phyloP scores from a whole-genome alignment of 768 basidiomycete genomes.

The Russula olivacea region DNA sequence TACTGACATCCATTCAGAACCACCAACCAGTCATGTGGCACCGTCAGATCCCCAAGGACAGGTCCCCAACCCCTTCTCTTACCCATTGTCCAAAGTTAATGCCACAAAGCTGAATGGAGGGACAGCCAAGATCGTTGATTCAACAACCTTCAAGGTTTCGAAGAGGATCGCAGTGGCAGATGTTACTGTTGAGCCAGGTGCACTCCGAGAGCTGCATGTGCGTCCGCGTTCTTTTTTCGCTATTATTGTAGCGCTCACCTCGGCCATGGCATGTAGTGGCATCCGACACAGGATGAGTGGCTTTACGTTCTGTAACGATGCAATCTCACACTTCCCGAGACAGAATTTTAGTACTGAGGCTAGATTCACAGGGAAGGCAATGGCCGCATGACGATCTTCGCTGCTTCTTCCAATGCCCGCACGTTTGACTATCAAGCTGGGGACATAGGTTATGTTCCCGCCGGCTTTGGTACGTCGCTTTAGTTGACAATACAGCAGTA shows the following conservation, averaged over 20 bases:
- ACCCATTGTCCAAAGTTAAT: constrained; percentile 41
- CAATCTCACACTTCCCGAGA: background rate
- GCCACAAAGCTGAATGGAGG: constrained; percentile 42
- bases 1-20: constrained; percentile 21
- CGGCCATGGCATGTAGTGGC: constrained; percentile 44
- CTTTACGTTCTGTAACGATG: constrained; percentile 43
- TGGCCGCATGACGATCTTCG: constrained; percentile 53
- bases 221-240: constrained; percentile 14
- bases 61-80: constrained; percentile 43
- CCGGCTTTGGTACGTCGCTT: constrained; percentile 42
- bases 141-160: constrained; percentile 47
- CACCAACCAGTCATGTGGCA: constrained; percentile 32
- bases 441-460: constrained; percentile 58
- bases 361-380: constrained; percentile 41
- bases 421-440: constrained; percentile 60
- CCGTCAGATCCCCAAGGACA: constrained; percentile 42
- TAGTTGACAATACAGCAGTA: background rate
- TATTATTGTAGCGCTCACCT: background rate
- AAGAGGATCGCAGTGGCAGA: constrained; percentile 50
- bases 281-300: constrained; percentile 65
- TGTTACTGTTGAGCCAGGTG: constrained; percentile 53
- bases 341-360: constrained; percentile 10
- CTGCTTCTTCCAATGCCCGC: constrained; percentile 44
- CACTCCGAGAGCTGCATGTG: constrained; percentile 56
- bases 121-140: constrained; percentile 40